Conservation (phyloP, 768 basidiomycete genomes). For the Trametes cubensis region DNA sequence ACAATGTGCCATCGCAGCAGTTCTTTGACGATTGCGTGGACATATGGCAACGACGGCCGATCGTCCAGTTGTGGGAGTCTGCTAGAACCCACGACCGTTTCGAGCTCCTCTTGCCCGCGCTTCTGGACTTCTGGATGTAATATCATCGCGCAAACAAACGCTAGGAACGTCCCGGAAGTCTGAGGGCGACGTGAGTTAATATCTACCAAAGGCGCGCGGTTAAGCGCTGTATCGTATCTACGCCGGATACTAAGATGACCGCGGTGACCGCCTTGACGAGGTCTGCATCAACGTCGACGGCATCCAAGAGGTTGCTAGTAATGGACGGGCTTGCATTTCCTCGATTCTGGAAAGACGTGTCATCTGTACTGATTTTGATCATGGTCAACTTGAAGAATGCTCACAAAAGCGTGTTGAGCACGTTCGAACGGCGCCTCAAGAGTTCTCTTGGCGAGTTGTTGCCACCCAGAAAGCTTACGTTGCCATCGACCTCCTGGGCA, state of each 20-base stretch:
- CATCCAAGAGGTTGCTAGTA: background rate
- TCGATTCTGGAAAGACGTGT: background rate
- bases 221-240: background rate
- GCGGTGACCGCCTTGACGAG: conserved; percentile 3
- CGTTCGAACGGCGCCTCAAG: background rate
- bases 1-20: conserved; percentile 18
- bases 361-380: background rate
- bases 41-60: conserved; percentile 16
- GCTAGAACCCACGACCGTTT: conserved; percentile 17
- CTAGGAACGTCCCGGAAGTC: background rate
- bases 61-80: conserved; percentile 23
- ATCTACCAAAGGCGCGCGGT: background rate
- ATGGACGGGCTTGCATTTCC: background rate
- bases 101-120: conserved; percentile 23
- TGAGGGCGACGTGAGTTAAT: background rate
- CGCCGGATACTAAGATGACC: background rate
- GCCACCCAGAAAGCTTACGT: conserved; percentile 58
- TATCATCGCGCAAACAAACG: conserved; percentile 11
- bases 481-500: conserved; percentile 67
- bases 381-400: background rate
- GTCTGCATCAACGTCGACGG: background rate
- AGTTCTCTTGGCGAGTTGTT: conserved; percentile 41
- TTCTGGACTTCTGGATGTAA: conserved; percentile 14
- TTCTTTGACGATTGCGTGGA: conserved; percentile 23
- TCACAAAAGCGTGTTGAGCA: background rate